Percentiles rank a stretch among this genome's conserved stretches.
Evolutionary conservation across 148 eudicot species (phyloP).

Genomic region (Arctostaphylos glauca): DNA sequence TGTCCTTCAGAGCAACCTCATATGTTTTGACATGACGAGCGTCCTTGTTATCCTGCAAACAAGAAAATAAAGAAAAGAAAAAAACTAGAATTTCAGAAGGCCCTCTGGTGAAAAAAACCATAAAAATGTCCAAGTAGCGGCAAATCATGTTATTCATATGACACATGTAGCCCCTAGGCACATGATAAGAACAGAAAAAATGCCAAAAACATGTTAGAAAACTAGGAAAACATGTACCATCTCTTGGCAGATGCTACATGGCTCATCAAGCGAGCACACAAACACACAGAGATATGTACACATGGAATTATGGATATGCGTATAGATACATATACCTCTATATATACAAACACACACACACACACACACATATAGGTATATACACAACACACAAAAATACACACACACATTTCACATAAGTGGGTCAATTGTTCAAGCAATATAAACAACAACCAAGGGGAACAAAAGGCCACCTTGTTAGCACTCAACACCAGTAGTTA

Average conservation of each 20-base stretch:
- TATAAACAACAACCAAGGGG: slow-evolving; percentile 9
- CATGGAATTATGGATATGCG: too few species aligned
- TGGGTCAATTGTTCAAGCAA: slow-evolving; percentile 12
- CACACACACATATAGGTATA: neutral
- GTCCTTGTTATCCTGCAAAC: slow-evolving; percentile 90
- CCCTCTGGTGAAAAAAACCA: neutral
- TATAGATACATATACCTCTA: too few species aligned
- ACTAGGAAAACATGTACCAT: neutral
- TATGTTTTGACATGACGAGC: slow-evolving; percentile 96
- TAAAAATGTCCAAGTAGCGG: neutral
- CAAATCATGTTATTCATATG: neutral
- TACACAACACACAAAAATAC: too few species aligned
- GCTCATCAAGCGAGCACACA: neutral
- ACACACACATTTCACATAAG: neutral
- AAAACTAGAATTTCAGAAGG: slow-evolving; percentile 5
- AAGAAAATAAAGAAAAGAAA: neutral
- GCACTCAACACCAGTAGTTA: neutral
- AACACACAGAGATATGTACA: too few species aligned
- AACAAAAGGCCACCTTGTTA: neutral
- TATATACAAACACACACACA: too few species aligned
- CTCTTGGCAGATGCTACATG: neutral
- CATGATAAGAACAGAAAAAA: neutral
- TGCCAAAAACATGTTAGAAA: neutral
- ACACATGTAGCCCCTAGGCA: neutral
- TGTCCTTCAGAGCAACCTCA: slow-evolving; percentile 85